Percentiles rank a stretch among this genome's conserved stretches.
Evolutionary conservation across 1,139 yeast species (phyloP).

Genomic region (Debaryomycetaceae sp.): DNA sequence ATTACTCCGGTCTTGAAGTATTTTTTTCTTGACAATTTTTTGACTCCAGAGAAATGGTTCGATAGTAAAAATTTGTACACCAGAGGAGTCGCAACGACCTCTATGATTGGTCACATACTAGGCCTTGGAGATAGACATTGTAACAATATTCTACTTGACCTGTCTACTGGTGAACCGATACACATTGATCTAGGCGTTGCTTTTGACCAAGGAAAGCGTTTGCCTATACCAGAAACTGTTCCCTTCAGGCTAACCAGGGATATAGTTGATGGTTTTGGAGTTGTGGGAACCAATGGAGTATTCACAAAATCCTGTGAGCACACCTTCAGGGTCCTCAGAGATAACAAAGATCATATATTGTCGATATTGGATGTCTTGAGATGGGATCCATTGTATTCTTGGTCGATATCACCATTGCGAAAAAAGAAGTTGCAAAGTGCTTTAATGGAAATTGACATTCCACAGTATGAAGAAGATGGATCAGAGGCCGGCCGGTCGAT

Average conservation of each 20-base stretch:
- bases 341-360: constrained; percentile 64
- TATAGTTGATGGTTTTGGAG: constrained; percentile 88
- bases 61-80: constrained; percentile 61
- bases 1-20: constrained; percentile 66
- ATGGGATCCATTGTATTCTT: constrained; percentile 90
- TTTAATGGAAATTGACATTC: constrained; percentile 14
- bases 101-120: constrained; percentile 80
- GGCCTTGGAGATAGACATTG: constrained; percentile 97
- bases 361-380: constrained; percentile 82
- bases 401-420: constrained; percentile 78
- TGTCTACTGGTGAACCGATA: constrained; percentile 79
- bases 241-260: constrained; percentile 93
- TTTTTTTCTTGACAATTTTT: constrained; percentile 70
- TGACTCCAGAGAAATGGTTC: constrained; percentile 73
- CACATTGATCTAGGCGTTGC: constrained; percentile 97
- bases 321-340: constrained; percentile 65
- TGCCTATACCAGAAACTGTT: constrained; percentile 88
- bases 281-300: constrained; percentile 74
- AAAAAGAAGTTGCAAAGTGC: constrained; percentile 53
- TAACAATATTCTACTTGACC: constrained; percentile 83
- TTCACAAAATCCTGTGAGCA: constrained; percentile 73
- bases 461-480: constrained; percentile 47
- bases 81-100: constrained; percentile 78
- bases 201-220: constrained; percentile 82
- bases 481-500: constrained; percentile 83